phyloP scores from a whole-genome alignment of 2,329 filamentous ascomycete species.

The Xylaria sp. region DNA sequence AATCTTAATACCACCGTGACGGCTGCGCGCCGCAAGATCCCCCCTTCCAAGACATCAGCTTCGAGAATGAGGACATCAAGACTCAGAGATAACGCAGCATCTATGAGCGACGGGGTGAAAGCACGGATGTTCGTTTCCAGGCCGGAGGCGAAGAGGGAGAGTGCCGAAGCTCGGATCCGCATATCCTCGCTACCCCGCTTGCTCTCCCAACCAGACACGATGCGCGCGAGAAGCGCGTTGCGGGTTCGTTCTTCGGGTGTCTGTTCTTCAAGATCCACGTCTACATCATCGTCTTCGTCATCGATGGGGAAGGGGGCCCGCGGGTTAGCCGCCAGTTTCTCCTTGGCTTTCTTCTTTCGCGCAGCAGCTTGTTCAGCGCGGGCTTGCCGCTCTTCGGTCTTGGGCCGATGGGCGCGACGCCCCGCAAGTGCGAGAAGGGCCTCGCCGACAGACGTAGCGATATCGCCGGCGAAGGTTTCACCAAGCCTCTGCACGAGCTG shows the following conservation, averaged over 20 bases:
- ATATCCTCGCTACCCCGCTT: conserved; percentile 75
- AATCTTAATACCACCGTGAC: conserved; percentile 72
- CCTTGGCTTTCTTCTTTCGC: conserved; percentile 48
- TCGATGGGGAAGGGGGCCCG: not conserved
- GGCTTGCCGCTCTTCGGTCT: conserved; percentile 67
- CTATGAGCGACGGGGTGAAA: conserved; percentile 63
- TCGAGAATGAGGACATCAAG: conserved; percentile 73
- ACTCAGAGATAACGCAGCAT: conserved; percentile 70
- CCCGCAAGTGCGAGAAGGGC: conserved; percentile 72
- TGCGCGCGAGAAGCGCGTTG: conserved; percentile 65
- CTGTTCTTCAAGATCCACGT: conserved; percentile 46
- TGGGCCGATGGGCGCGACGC: conserved; percentile 69
- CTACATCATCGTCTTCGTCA: conserved; percentile 33
- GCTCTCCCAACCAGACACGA: conserved; percentile 75
- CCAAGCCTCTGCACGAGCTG: conserved; percentile 72
- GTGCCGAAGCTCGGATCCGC: conserved; percentile 73
- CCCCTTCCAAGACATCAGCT: conserved; percentile 66
- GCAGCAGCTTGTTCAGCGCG: conserved; percentile 62
- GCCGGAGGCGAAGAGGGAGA: conserved; percentile 71
- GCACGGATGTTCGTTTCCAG: conserved; percentile 71
- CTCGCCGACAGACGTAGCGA: conserved; percentile 64
- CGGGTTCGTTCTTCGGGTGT: conserved; percentile 54
- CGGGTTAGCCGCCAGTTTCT: conserved; percentile 4
- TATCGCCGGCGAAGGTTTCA: conserved; percentile 64
- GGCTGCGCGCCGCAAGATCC: conserved; percentile 74